Percentiles rank a stretch among this genome's conserved stretches.
Conservation (phyloP, 306 rosid species). For the Carpinus fangiana region DNA sequence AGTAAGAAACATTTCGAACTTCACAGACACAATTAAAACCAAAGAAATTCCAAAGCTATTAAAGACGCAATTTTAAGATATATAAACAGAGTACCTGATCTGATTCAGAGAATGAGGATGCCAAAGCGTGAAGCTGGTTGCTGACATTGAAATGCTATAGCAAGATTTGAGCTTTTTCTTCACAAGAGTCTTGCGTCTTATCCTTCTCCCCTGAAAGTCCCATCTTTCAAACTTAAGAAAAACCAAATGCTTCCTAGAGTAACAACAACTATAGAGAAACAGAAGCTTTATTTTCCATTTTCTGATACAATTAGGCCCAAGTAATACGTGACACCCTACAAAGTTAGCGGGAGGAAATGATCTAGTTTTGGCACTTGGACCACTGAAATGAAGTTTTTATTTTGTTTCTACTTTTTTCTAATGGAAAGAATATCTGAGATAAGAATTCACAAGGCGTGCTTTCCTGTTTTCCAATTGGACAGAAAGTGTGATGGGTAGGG, state of each 20-base stretch:
- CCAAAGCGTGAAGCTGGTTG: constrained; percentile 61
- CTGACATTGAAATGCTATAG: constrained; percentile 68
- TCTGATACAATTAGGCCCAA: constrained; percentile 47
- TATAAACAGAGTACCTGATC: constrained; percentile 68
- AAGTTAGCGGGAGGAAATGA: too few relatives aligned
- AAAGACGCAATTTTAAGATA: constrained; percentile 15
- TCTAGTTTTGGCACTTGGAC: too few relatives aligned
- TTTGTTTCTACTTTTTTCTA: too few relatives aligned
- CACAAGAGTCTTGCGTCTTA: constrained; percentile 41
- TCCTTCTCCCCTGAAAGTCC: constrained; percentile 38
- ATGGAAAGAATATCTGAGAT: too few relatives aligned
- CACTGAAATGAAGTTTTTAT: too few relatives aligned
- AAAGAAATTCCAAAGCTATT: constrained; percentile 5
- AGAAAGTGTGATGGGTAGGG: too few relatives aligned
- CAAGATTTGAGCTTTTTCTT: constrained; percentile 50
- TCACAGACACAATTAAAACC: constrained; percentile 17
- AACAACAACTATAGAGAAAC: constrained; percentile 42
- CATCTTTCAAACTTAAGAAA: constrained; percentile 39
- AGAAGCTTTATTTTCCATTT: constrained; percentile 50
- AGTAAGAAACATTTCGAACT: constrained; percentile 7
- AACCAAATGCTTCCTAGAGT: constrained; percentile 43
- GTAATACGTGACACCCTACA: neutral
- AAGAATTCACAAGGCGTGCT: too few relatives aligned
- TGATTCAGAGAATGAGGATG: constrained; percentile 58
- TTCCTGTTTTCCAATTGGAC: too few relatives aligned